A percentile compares a stretch with the other conserved stretches of the same genome.
phyloP scores from a whole-genome alignment of 139 green algal species.

The Chlamydomonas sp. region DNA sequence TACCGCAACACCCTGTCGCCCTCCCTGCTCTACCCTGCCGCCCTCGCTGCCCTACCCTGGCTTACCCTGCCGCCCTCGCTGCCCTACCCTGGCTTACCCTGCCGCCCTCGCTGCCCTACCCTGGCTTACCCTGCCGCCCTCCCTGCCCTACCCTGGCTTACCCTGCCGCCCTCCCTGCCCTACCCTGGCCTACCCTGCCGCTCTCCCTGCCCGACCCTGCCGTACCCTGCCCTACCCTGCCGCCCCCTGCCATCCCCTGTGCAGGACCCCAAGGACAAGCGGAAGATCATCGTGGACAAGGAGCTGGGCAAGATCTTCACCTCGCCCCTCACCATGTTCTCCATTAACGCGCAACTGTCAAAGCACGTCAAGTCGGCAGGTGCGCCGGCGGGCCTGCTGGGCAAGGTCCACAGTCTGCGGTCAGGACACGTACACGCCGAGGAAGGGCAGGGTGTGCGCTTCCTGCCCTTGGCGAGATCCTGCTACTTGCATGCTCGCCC shows the following conservation, averaged over 20 bases:
- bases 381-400: neutral
- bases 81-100: too few relatives aligned
- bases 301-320: slow-evolving; percentile 76
- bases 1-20: too few relatives aligned
- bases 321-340: slow-evolving; percentile 76
- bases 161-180: neutral
- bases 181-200: neutral
- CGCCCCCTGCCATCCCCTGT: neutral
- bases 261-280: slow-evolving; percentile 77
- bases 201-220: neutral
- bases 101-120: too few relatives aligned
- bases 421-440: neutral
- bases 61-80: too few relatives aligned
- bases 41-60: too few relatives aligned
- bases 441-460: neutral
- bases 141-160: too few relatives aligned
- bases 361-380: slow-evolving; percentile 60
- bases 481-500: too few relatives aligned
- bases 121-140: too few relatives aligned
- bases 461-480: neutral
- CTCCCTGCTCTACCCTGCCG: too few relatives aligned
- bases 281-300: slow-evolving; percentile 75
- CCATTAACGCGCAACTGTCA: slow-evolving; percentile 84
- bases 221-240: neutral
- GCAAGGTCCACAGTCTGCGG: neutral